A percentile compares a stretch with the other conserved stretches of the same genome.
phyloP scores from a whole-genome alignment of 169 alveolate genomes.

The Babesia ovis region DNA sequence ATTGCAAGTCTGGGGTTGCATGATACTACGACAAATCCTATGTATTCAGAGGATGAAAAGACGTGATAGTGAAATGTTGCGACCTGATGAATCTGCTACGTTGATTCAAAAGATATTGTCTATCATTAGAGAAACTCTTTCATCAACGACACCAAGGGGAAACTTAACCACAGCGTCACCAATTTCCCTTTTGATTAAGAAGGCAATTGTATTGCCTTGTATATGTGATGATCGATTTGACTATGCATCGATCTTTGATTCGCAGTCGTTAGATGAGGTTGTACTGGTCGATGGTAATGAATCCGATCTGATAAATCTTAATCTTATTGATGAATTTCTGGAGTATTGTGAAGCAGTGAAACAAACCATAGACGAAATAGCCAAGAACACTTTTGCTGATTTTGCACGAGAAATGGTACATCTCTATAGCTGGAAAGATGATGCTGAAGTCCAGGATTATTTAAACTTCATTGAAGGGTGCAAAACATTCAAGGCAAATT shows the following conservation, averaged over 20 bases:
- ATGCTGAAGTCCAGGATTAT: conserved; percentile 4
- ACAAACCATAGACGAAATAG: background rate
- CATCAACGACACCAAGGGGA: background rate
- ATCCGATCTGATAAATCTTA: background rate
- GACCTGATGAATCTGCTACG: background rate
- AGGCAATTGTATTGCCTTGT: background rate
- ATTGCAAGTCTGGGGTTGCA: conserved; percentile 45
- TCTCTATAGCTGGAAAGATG: background rate
- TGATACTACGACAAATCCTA: conserved; percentile 24
- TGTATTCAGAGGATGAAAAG: conserved; percentile 7
- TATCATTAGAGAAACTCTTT: background rate
- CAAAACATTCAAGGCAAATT: conserved; percentile 6
- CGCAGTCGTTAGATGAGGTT: background rate
- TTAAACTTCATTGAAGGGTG: conserved; percentile 1
- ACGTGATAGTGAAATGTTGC: background rate
- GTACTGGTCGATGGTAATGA: background rate
- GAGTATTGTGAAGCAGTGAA: conserved; percentile 11
- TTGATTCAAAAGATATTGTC: conserved; percentile 1
- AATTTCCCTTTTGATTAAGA: background rate
- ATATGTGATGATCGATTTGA: conserved; percentile 9
- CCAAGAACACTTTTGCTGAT: conserved; percentile 13
- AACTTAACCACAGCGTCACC: conserved; percentile 15
- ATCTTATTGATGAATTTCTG: background rate
- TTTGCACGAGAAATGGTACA: conserved; percentile 12
- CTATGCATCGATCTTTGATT: background rate